These are phyloP conservation scores for Microstroma glucosiphilum DNA, from an alignment of 1,284 basidiomycete species.

Conservation along the genomic window DNA sequence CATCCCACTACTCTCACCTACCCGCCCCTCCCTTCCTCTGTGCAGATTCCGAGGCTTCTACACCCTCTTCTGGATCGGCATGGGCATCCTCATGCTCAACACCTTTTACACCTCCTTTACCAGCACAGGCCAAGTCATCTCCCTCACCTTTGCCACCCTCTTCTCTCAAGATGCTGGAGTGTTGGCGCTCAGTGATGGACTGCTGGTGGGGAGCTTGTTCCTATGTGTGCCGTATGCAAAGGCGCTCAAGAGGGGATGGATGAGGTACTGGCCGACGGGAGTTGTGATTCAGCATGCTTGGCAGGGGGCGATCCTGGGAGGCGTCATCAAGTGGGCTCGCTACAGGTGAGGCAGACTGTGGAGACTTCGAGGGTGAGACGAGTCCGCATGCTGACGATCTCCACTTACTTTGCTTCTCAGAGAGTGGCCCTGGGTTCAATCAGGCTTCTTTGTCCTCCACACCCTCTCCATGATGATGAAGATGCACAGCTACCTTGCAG, in stretches of 20 bases:
- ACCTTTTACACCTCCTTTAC: constrained; percentile 36
- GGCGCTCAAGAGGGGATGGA: constrained; percentile 46
- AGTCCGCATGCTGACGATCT: not conserved
- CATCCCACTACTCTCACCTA: not conserved
- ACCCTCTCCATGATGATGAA: constrained; percentile 89
- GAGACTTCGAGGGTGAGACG: not conserved
- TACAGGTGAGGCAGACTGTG: constrained; percentile 13
- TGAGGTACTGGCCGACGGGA: constrained; percentile 54
- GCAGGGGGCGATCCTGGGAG: constrained; percentile 30
- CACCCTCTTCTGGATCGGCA: constrained; percentile 47
- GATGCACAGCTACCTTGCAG: constrained; percentile 84
- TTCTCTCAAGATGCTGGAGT: constrained; percentile 79
- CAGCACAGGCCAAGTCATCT: constrained; percentile 65
- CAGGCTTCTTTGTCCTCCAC: constrained; percentile 89
- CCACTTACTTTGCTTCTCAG: constrained; percentile 50
- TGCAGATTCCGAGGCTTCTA: constrained; percentile 48
- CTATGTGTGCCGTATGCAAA: constrained; percentile 69
- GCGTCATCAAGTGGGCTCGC: constrained; percentile 43
- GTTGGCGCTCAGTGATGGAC: constrained; percentile 74
- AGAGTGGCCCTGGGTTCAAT: constrained; percentile 97
- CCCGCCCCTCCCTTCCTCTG: not conserved
- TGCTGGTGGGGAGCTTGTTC: constrained; percentile 70
- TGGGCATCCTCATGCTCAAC: constrained; percentile 43
- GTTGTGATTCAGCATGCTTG: constrained; percentile 34
- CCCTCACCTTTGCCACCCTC: constrained; percentile 74